phyloP scores from a whole-genome alignment of 2,329 filamentous ascomycete species.

The Xylariaceae sp. region DNA sequence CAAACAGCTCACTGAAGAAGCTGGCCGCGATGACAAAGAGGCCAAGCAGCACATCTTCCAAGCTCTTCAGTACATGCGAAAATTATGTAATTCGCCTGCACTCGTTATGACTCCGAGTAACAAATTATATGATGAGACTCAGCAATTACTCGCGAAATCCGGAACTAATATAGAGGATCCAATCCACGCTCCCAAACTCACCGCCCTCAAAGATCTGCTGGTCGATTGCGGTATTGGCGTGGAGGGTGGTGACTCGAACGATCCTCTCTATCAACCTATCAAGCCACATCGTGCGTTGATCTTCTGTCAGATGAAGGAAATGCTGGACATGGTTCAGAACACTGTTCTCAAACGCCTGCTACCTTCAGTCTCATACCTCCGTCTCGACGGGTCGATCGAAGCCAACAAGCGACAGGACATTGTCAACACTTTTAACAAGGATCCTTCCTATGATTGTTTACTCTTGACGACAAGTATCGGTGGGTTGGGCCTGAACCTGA shows the following conservation, averaged over 20 bases:
- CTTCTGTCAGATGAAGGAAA: slow-evolving; percentile 99
- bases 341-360: slow-evolving; percentile 86
- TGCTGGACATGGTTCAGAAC: slow-evolving; percentile 97
- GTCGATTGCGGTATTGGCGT: slow-evolving; percentile 96
- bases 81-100: slow-evolving; percentile 95
- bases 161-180: slow-evolving; percentile 80
- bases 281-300: slow-evolving; percentile 93
- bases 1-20: slow-evolving; percentile 78
- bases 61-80: slow-evolving; percentile 97
- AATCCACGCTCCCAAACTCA: slow-evolving; percentile 85
- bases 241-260: slow-evolving; percentile 55
- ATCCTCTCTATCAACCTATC: slow-evolving; percentile 70
- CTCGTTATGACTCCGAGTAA: slow-evolving; percentile 94
- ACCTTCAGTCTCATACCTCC: slow-evolving; percentile 86
- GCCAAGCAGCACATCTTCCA: slow-evolving; percentile 99
- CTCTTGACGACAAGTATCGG: slow-evolving; percentile 93
- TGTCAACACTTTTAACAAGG: slow-evolving; percentile 97
- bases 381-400: slow-evolving; percentile 91
- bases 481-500: slow-evolving; percentile 89
- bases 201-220: slow-evolving; percentile 82
- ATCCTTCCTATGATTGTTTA: slow-evolving; percentile 91
- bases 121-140: slow-evolving; percentile 82
- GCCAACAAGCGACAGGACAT: slow-evolving; percentile 93
- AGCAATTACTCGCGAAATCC: slow-evolving; percentile 70
- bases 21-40: slow-evolving; percentile 79